Evolutionary conservation across 1,139 yeast genomes (phyloP).

Genomic region (Eremothecium cymbalariae): DNA sequence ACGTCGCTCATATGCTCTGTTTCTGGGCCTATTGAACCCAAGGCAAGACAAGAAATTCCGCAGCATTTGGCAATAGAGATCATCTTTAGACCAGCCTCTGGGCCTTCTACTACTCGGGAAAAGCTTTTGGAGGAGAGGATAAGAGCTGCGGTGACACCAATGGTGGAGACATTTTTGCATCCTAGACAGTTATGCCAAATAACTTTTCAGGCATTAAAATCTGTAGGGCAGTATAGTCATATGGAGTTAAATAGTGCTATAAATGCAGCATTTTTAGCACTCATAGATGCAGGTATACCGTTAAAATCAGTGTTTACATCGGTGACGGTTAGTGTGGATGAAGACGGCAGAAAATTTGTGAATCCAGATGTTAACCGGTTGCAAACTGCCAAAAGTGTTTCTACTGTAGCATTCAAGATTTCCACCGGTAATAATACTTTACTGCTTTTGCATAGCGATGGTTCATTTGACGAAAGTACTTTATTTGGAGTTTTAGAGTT

Average conservation of each 20-base stretch:
- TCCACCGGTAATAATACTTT: constrained; percentile 41
- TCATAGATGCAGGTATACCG: constrained; percentile 73
- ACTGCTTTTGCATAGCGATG: constrained; percentile 62
- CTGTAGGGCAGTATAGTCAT: constrained; percentile 40
- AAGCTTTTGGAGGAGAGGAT: constrained; percentile 66
- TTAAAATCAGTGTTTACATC: constrained; percentile 56
- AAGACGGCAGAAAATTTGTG: constrained; percentile 34
- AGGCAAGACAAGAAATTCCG: constrained; percentile 76
- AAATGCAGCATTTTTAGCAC: constrained; percentile 64
- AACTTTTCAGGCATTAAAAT: constrained; percentile 69
- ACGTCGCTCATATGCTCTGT: constrained; percentile 68
- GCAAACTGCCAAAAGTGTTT: constrained; percentile 41
- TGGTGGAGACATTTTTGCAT: constrained; percentile 56
- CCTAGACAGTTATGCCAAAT: constrained; percentile 84
- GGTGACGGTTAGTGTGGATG: constrained; percentile 38
- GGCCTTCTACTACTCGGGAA: constrained; percentile 71
- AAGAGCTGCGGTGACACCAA: constrained; percentile 50
- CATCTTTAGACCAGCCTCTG: constrained; percentile 70
- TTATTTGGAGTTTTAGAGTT: constrained; percentile 42
- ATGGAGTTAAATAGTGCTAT: constrained; percentile 60
- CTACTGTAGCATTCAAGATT: constrained; percentile 33
- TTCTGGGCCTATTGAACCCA: constrained; percentile 87
- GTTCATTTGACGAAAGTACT: constrained; percentile 53
- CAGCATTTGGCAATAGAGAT: constrained; percentile 71
- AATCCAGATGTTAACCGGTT: constrained; percentile 41